Conservation (phyloP, 495 filamentous ascomycete genomes). For the Penicillium alfredii region DNA sequence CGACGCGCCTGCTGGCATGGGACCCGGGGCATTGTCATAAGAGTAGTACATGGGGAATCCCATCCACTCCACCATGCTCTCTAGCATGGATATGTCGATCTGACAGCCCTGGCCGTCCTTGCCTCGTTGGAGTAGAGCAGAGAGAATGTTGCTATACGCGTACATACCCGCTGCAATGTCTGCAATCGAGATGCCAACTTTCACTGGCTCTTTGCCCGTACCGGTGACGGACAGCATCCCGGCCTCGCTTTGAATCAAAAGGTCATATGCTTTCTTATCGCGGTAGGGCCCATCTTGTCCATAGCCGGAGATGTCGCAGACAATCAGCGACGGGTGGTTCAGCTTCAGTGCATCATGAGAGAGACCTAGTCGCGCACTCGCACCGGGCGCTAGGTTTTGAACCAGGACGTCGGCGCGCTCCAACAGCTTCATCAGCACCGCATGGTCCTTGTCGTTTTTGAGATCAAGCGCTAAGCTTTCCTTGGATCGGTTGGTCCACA, state of each 20-base stretch:
- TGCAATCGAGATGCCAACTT: conserved; percentile 48
- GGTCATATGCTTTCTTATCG: conserved; percentile 52
- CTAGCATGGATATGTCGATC: conserved; percentile 50
- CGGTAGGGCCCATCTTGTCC: conserved; percentile 45
- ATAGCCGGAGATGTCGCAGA: conserved; percentile 50
- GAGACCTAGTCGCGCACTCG: conserved; percentile 41
- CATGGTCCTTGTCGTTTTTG: conserved; percentile 37
- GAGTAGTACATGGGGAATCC: conserved; percentile 50
- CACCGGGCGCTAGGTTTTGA: conserved; percentile 47
- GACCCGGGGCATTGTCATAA: conserved; percentile 33
- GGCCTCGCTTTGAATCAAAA: conserved; percentile 50
- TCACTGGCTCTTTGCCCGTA: conserved; percentile 39
- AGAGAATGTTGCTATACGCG: conserved; percentile 46
- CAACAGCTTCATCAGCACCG: conserved; percentile 38
- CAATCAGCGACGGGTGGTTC: conserved; percentile 40
- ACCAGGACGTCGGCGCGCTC: conserved; percentile 45
- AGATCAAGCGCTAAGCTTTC: conserved; percentile 45
- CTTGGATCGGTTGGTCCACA: conserved; percentile 50
- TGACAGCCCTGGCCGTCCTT: conserved; percentile 38
- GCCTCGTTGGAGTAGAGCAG: conserved; percentile 41
- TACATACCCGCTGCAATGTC: conserved; percentile 48
- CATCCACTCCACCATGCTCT: conserved; percentile 53
- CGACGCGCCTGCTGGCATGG: conserved; percentile 39
- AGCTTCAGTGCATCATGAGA: conserved; percentile 36
- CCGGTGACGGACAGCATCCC: conserved; percentile 48